phyloP scores from a whole-genome alignment of 441 rosid species.

The Kokia cookei region DNA sequence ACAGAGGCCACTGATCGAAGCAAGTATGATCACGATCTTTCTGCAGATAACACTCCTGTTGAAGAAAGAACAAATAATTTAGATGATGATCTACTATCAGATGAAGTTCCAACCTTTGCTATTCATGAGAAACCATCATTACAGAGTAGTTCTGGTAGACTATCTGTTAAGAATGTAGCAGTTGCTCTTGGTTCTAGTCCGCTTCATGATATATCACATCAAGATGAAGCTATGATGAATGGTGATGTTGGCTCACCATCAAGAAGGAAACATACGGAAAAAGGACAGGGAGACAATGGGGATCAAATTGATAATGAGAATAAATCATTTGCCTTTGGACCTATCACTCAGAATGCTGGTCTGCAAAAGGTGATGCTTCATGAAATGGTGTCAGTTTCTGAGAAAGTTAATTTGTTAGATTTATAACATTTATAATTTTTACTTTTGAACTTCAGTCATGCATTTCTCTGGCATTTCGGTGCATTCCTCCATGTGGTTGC shows the following conservation, averaged over 20 bases:
- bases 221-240: slow-evolving; percentile 38
- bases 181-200: slow-evolving; percentile 28
- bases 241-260: slow-evolving; percentile 46
- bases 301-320: slow-evolving; percentile 29
- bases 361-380: slow-evolving; percentile 53
- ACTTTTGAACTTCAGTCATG: neutral
- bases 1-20: slow-evolving; percentile 33
- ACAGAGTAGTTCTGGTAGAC: slow-evolving; percentile 34
- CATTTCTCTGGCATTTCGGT: neutral
- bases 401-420: neutral
- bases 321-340: slow-evolving; percentile 48
- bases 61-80: slow-evolving; percentile 45
- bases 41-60: slow-evolving; percentile 35
- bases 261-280: slow-evolving; percentile 30
- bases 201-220: slow-evolving; percentile 30
- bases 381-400: neutral
- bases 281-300: slow-evolving; percentile 51
- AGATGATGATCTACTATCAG: slow-evolving; percentile 55
- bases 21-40: slow-evolving; percentile 37
- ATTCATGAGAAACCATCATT: slow-evolving; percentile 47
- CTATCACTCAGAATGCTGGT: slow-evolving; percentile 47
- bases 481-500: neutral
- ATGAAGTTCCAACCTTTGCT: slow-evolving; percentile 76
- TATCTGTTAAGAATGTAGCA: slow-evolving; percentile 32
- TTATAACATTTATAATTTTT: neutral